Conservation (phyloP, 1,284 basidiomycete species). For the Moesziomyces aphidis region DNA sequence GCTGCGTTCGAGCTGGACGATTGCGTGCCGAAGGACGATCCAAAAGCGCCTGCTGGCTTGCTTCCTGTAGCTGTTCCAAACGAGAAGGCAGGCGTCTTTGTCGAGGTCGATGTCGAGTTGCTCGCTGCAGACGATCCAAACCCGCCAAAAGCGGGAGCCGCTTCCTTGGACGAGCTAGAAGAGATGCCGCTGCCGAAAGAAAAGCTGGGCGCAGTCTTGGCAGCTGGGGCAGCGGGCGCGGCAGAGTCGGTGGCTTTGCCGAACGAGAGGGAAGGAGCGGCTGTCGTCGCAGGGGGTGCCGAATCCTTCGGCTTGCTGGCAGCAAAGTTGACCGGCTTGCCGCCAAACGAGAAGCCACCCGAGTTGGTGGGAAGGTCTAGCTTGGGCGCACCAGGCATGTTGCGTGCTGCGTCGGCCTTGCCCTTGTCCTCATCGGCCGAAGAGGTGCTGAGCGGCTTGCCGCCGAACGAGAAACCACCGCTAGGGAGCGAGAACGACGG, state of each 20-base stretch:
- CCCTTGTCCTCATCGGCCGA: conserved; percentile 18
- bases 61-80: conserved; percentile 11
- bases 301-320: conserved; percentile 12
- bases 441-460: conserved; percentile 20
- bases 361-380: conserved; percentile 12
- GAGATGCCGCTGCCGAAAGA: conserved; percentile 12
- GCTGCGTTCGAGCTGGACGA: conserved; percentile 2
- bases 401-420: conserved; percentile 34
- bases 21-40: conserved; percentile 1
- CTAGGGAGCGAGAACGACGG: conserved; percentile 35
- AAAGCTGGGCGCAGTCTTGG: conserved; percentile 4
- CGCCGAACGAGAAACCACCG: conserved; percentile 46
- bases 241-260: conserved; percentile 4
- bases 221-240: neutral
- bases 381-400: conserved; percentile 38
- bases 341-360: conserved; percentile 36
- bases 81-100: conserved; percentile 16
- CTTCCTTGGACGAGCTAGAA: neutral
- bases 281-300: neutral
- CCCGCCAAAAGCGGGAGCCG: conserved; percentile 12
- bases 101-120: conserved; percentile 1
- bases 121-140: conserved; percentile 15
- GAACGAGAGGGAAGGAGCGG: conserved; percentile 11
- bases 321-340: conserved; percentile 30
- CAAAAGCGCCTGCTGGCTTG: conserved; percentile 11